Evolutionary conservation across 768 basidiomycete species (phyloP), one percentile per base, ranked within the genome.

Genomic region (Trametes coccinea): DNA sequence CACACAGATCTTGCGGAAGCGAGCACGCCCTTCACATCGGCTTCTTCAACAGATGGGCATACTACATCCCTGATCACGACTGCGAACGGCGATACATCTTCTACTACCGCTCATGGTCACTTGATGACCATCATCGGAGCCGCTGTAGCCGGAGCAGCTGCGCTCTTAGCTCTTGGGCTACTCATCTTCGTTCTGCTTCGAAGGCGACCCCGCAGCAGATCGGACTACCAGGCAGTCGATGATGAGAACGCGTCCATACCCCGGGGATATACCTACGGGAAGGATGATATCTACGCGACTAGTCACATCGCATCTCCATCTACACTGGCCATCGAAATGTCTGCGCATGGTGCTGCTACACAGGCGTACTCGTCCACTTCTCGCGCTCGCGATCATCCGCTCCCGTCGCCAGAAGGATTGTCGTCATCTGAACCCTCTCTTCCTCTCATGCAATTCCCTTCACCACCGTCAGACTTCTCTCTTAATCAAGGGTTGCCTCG

Each of bases 361-460:
- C 22, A 22, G 22, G 22, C 22, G 22, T 22, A 22, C 22, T 22
- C 22, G 22, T 22, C 22, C 22, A 22, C 22, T 1, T 22, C 22
- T 22, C 22, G 22, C 30, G 17, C 39, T 16, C 52, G 31, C 33
- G 37, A 44, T 34, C 33, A 56, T 34, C 27, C 33, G 17, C 41
- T 17, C 7, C 30, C 17, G 2, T 39, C 33, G 6, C 41, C 60
- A 9, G 40, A 14, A 13, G 48, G 45, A 4, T 3, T 39, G 7
- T 56, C 53, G 2, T 54, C 48, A 0, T 56, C 55, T 2, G 61
- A 52, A 5, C 45, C 49, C 11, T 43, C 49, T n/a, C 33, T 55
- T 16, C 53, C 60, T 29, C 60, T 61, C 9, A 49, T 55, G 40
- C n/a, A 54, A 2, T 55, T 61, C 29, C 27, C 49, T 27, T n/a